Percentiles rank a stretch among this genome's conserved stretches.
Evolutionary conservation across 2,329 filamentous ascomycete genomes (phyloP).

Genomic region (Ilyonectria robusta): DNA sequence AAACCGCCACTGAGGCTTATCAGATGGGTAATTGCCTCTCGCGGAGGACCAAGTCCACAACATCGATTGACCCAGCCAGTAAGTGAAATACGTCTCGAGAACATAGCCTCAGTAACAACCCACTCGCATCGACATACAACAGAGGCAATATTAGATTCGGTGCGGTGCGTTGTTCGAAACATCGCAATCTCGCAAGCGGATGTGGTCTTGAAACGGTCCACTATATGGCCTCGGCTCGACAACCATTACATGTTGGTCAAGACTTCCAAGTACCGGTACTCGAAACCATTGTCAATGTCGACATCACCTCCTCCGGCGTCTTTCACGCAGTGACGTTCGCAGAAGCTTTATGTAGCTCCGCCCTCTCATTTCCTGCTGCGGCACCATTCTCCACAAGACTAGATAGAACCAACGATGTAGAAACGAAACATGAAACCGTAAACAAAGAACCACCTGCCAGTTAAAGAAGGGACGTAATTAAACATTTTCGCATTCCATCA

Average conservation of each 20-base stretch:
- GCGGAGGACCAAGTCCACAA: constrained; percentile 13
- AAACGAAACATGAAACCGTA: not conserved
- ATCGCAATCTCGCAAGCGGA: not conserved
- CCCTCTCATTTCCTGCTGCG: constrained; percentile 16
- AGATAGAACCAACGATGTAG: not conserved
- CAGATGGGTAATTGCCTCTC: not conserved
- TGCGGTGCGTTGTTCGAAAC: not conserved
- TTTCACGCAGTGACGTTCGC: not conserved
- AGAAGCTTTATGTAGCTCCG: not conserved
- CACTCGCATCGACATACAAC: not conserved
- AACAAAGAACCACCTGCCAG: not conserved
- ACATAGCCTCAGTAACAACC: constrained; percentile 11
- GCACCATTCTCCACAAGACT: not conserved
- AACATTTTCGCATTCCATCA: constrained; percentile 41
- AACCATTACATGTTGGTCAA: not conserved
- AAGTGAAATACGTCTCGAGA: constrained; percentile 10
- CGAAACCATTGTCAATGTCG: not conserved
- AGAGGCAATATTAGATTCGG: not conserved
- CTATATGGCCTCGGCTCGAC: not conserved
- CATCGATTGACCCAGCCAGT: constrained; percentile 19
- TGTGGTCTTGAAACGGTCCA: not conserved
- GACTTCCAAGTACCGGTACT: not conserved
- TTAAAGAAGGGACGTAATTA: constrained; percentile 32
- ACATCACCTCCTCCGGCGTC: constrained; percentile 1
- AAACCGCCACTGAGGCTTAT: constrained; percentile 16